Evolutionary conservation across 2,329 filamentous ascomycete genomes (phyloP).

Genomic region (Thermomyces lanuginosus): DNA sequence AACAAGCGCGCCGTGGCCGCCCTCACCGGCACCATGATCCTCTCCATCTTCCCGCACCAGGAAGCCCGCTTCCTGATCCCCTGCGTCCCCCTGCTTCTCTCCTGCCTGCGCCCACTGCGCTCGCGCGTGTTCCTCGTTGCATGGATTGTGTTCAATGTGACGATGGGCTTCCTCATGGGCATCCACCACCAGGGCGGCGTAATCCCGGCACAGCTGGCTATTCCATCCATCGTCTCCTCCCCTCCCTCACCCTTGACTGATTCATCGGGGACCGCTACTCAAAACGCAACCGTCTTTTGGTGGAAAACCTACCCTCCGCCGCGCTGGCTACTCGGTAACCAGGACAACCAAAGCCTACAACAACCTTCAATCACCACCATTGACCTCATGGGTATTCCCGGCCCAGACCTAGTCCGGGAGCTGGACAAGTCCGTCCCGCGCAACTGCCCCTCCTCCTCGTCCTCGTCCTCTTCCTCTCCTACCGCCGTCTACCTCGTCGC

Average conservation of each 20-base stretch:
- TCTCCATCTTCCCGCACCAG: conserved; percentile 35
- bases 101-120: conserved; percentile 28
- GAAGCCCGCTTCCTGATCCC: conserved; percentile 38
- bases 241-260: conserved; percentile 11
- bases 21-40: conserved; percentile 26
- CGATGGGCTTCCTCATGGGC: conserved; percentile 35
- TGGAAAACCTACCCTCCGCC: conserved; percentile 41
- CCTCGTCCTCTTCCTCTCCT: conserved; percentile 2
- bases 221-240: conserved; percentile 23
- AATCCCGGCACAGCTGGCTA: conserved; percentile 32
- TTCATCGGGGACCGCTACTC: not conserved
- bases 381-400: conserved; percentile 34
- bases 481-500: conserved; percentile 26
- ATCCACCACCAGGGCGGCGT: conserved; percentile 39
- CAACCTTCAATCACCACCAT: conserved; percentile 23
- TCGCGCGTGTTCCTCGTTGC: conserved; percentile 24
- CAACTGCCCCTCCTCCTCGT: too few species aligned
- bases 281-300: conserved; percentile 30
- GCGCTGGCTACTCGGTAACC: conserved; percentile 34
- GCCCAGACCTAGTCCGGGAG: conserved; percentile 23
- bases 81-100: conserved; percentile 34
- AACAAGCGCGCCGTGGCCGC: conserved; percentile 29
- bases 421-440: conserved; percentile 19
- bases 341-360: conserved; percentile 14
- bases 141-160: conserved; percentile 35